Conservation (phyloP, 78 protist species). For the Monosiga brevicollis region DNA sequence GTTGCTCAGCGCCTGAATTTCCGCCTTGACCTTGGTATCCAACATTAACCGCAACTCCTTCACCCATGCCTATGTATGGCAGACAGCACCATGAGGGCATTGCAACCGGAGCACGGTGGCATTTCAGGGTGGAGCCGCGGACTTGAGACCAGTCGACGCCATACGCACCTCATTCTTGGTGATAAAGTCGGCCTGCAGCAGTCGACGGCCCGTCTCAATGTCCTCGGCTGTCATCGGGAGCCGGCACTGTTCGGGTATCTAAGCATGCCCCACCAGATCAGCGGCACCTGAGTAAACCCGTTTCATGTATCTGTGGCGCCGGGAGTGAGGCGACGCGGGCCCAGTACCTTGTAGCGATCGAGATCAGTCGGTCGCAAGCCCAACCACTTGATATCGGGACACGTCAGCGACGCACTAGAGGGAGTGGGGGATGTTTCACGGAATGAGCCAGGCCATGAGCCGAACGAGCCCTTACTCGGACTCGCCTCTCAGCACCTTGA, state of each 20-base stretch:
- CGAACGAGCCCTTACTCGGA: too few relatives aligned
- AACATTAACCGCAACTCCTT: conserved; percentile 48
- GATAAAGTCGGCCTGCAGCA: conserved; percentile 48
- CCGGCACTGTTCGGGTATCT: conserved; percentile 21
- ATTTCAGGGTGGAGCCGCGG: background rate
- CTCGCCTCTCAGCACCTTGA: too few relatives aligned
- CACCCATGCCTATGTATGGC: conserved; percentile 19
- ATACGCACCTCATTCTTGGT: background rate
- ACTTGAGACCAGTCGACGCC: background rate
- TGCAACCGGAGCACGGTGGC: background rate
- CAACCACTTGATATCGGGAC: conserved; percentile 59
- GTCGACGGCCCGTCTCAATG: conserved; percentile 28
- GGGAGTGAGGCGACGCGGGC: conserved; percentile 20
- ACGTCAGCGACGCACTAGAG: conserved; percentile 44
- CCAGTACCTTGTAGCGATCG: conserved; percentile 40
- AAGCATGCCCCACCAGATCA: background rate
- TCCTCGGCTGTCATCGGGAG: conserved; percentile 53
- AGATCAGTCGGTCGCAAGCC: conserved; percentile 60
- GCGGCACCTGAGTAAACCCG: background rate
- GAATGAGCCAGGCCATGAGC: too few relatives aligned
- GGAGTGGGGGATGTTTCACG: too few relatives aligned
- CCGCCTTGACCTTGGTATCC: conserved; percentile 47
- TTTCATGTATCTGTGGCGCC: conserved; percentile 1
- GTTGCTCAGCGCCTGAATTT: conserved; percentile 50
- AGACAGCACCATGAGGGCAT: too few relatives aligned